Base-by-base conservation (phyloP, 306 rosid species). In the Quercus wislizeni region DNA sequence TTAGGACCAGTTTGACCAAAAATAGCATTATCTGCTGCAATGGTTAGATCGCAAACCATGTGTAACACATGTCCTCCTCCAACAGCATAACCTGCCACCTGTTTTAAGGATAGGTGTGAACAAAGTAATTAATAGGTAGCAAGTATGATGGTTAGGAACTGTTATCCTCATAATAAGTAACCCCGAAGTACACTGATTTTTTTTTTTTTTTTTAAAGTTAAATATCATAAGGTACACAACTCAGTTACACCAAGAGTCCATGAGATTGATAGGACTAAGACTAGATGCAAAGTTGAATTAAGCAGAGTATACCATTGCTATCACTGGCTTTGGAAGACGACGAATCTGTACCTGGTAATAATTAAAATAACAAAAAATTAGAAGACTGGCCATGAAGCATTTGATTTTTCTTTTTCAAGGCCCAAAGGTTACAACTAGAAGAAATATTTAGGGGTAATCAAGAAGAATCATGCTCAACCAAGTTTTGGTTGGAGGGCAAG, bases 1-100 rank as follows among this genome's bases (percentile, higher is more conserved):
- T 92, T 95, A 62, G 99, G 99, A 80, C 99, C 99, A 49, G 97
- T 94, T 88, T 94, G 99, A 75, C 99, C 99, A 79, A 95, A 92
- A 61, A 92, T 84, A 31, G 98, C 96, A 86, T 95, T 92, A 76
- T 91, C 97, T 41, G 97, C 98, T 58, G 99, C 98, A 70, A 95
- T 92, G 57, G 99, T 95, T 71, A 95, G 88, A 87, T 92, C 99
- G 75, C 97, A 94, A 69, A 94, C 92, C 97, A 94, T 92, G 77
- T 91, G 99, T 51, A 95, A 71, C 69, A 95, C 28, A 74, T 95
- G 97, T 31, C 98, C 97, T 83, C 99, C 99, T 82, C 99, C 97
- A 86, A 85, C 80, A 69, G 99, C 99, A 88, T 91, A 95, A 83
- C 99, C 97, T 79, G 98, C 92, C 76, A 95, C 99, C 99, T 95